A percentile compares a stretch with the other conserved stretches of the same genome.
Conservation (phyloP, 441 rosid species). For the Aleurites moluccanus region DNA sequence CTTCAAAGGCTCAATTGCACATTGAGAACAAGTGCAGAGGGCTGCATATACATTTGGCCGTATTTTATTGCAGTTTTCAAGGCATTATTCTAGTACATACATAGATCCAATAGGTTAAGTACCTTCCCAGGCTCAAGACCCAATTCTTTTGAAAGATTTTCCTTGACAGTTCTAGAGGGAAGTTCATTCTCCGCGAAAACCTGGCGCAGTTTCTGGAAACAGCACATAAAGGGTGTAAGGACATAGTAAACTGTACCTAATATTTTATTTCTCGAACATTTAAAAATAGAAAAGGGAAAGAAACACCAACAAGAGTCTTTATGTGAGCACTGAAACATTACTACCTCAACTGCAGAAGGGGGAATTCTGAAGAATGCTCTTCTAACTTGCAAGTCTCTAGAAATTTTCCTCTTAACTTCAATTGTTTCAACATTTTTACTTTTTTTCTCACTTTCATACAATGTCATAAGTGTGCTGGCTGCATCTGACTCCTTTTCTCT, state of each 20-base stretch:
- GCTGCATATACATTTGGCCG: too few species aligned
- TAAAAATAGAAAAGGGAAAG: constrained; percentile 7
- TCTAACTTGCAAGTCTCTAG: constrained; percentile 45
- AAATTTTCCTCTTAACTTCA: constrained; percentile 38
- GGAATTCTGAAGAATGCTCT: constrained; percentile 75
- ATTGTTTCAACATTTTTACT: constrained; percentile 28
- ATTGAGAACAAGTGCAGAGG: too few species aligned
- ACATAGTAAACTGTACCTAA: constrained; percentile 12
- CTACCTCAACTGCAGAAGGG: constrained; percentile 76
- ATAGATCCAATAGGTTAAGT: constrained; percentile 18
- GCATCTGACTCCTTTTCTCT: constrained; percentile 84
- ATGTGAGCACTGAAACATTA: neutral
- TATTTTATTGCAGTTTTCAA: neutral
- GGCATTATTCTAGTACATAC: neutral
- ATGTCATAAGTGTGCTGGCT: constrained; percentile 63
- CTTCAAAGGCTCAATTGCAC: too few species aligned
- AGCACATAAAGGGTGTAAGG: constrained; percentile 27
- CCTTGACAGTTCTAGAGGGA: constrained; percentile 76
- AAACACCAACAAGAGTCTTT: constrained; percentile 6
- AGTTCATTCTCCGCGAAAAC: constrained; percentile 93
- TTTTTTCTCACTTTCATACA: constrained; percentile 57
- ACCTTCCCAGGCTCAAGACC: constrained; percentile 87
- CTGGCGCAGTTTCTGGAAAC: constrained; percentile 84
- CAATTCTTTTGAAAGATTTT: constrained; percentile 77
- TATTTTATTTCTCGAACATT: neutral